phyloP scores from a whole-genome alignment of 2,329 filamentous ascomycete genomes.

The Sarocladium strictum region DNA sequence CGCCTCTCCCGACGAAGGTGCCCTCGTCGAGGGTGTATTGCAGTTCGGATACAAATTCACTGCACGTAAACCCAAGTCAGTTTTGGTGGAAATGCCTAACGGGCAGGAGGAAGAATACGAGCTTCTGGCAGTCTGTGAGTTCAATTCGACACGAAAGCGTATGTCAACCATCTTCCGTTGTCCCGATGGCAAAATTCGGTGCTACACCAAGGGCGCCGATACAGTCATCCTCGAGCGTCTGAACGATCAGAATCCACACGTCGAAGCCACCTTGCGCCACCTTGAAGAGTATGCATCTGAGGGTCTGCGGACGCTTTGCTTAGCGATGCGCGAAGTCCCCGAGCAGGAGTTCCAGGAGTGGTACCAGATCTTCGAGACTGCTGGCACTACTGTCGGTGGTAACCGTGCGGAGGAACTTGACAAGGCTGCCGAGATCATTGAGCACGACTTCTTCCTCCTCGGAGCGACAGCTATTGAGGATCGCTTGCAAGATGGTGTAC shows the following conservation, averaged over 20 bases:
- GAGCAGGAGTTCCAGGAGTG: conserved; percentile 87
- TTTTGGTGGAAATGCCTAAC: conserved; percentile 67
- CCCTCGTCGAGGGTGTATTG: conserved; percentile 88
- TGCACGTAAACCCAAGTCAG: conserved; percentile 81
- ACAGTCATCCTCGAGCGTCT: conserved; percentile 95
- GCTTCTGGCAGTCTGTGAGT: conserved; percentile 93
- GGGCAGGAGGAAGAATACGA: conserved; percentile 77
- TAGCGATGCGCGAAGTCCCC: conserved; percentile 88
- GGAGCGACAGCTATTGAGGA: conserved; percentile 98
- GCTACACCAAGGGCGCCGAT: conserved; percentile 95
- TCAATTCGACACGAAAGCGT: conserved; percentile 87
- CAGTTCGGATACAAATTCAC: conserved; percentile 82
- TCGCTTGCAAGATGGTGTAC: conserved; percentile 91
- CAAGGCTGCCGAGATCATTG: conserved; percentile 93
- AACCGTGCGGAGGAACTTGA: conserved; percentile 92
- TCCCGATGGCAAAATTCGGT: conserved; percentile 88
- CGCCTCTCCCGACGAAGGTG: conserved; percentile 93
- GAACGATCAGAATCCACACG: conserved; percentile 73
- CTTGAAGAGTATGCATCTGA: conserved; percentile 98
- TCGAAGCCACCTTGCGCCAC: conserved; percentile 86
- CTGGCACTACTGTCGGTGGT: conserved; percentile 82
- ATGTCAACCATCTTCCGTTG: conserved; percentile 98
- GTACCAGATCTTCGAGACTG: conserved; percentile 79
- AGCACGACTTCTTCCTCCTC: conserved; percentile 83
- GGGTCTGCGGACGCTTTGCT: conserved; percentile 86